These are phyloP conservation scores for Talaromyces borbonicus DNA, from an alignment of 495 filamentous ascomycete genomes.

Conservation along the genomic window DNA sequence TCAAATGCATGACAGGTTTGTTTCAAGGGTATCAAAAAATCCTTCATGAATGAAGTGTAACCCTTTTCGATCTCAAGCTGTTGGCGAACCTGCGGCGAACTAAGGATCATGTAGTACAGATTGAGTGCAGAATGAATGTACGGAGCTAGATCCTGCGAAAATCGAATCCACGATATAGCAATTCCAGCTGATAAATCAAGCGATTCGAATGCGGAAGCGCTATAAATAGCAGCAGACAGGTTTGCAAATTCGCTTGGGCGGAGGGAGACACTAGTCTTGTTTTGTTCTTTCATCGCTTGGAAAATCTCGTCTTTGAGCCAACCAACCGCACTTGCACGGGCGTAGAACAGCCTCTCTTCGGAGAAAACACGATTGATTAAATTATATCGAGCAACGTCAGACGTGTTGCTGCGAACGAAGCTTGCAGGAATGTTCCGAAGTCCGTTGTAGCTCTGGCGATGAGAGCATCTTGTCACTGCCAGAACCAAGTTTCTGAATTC, in stretches of 20 bases:
- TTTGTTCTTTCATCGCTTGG: constrained; percentile 9
- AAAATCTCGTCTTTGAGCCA: constrained; percentile 86
- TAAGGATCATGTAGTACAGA: constrained; percentile 36
- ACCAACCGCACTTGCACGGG: constrained; percentile 71
- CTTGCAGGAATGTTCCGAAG: constrained; percentile 64
- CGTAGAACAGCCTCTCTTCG: constrained; percentile 58
- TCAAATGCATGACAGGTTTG: constrained; percentile 25
- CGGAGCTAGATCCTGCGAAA: constrained; percentile 28
- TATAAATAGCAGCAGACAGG: constrained; percentile 30
- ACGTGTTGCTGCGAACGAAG: constrained; percentile 69
- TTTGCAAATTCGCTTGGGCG: constrained; percentile 43
- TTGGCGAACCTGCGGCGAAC: constrained; percentile 20
- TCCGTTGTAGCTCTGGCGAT: constrained; percentile 53
- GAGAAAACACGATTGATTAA: constrained; percentile 76
- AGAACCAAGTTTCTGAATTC: constrained; percentile 38
- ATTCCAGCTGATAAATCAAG: constrained; percentile 22
- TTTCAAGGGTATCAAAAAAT: constrained; percentile 28
- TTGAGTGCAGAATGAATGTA: constrained; percentile 34
- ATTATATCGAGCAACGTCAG: constrained; percentile 55
- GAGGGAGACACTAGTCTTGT: constrained; percentile 17
- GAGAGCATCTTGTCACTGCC: constrained; percentile 60
- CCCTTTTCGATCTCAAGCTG: constrained; percentile 30
- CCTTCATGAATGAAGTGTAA: constrained; percentile 25
- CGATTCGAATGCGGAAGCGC: constrained; percentile 11
- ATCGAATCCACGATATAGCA: constrained; percentile 25